Conservation (phyloP, 2,329 filamentous ascomycete species). For the Chaetomium sp. region DNA sequence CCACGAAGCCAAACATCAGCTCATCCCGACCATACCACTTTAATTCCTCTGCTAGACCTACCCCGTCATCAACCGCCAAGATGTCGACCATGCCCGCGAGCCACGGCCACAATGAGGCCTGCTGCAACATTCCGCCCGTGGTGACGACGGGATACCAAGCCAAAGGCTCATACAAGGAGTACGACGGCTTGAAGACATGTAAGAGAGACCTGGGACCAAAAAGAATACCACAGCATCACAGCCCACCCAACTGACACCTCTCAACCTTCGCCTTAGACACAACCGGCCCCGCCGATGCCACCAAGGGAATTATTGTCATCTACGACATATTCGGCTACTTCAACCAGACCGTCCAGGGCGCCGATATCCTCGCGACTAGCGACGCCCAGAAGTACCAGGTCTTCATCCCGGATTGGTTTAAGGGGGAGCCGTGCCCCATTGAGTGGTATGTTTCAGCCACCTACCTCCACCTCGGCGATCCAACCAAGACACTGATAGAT, state of each 20-base stretch:
- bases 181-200: slow-evolving; percentile 53
- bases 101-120: slow-evolving; percentile 44
- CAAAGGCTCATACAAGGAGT: slow-evolving; percentile 50
- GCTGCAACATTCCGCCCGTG: slow-evolving; percentile 51
- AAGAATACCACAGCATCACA: not conserved
- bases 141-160: slow-evolving; percentile 47
- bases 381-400: slow-evolving; percentile 72
- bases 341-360: slow-evolving; percentile 69
- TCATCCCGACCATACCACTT: not conserved
- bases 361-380: slow-evolving; percentile 63
- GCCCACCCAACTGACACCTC: not conserved
- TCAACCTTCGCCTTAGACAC: slow-evolving; percentile 43
- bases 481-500: not conserved
- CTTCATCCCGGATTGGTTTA: slow-evolving; percentile 91
- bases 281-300: slow-evolving; percentile 49
- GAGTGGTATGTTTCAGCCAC: slow-evolving; percentile 45
- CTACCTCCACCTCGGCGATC: not conserved
- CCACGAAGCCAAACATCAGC: slow-evolving; percentile 5
- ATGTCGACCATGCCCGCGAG: slow-evolving; percentile 42
- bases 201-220: slow-evolving; percentile 20
- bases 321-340: slow-evolving; percentile 73
- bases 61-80: slow-evolving; percentile 30
- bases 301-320: slow-evolving; percentile 63
- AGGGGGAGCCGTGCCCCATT: slow-evolving; percentile 66
- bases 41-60: not conserved